These are phyloP conservation scores for Vachellia collinsii DNA, from an alignment of 306 rosid species.

Conservation along the genomic window DNA sequence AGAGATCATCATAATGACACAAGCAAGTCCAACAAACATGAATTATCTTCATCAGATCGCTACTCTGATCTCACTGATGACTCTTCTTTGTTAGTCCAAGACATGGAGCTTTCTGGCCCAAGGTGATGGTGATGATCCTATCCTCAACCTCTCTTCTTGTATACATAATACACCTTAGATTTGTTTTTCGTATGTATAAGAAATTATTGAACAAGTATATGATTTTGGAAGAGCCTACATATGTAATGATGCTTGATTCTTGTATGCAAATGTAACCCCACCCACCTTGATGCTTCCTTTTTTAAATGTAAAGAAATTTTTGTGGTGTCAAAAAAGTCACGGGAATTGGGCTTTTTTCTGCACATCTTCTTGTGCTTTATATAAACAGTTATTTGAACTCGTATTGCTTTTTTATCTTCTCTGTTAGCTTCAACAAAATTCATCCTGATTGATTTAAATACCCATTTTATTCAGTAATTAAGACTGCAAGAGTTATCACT, in stretches of 20 bases:
- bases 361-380: background rate
- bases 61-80: constrained; percentile 92
- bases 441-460: background rate
- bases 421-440: background rate
- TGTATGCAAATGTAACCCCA: constrained; percentile 25
- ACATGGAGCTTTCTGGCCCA: constrained; percentile 99
- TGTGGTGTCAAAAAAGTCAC: constrained; percentile 25
- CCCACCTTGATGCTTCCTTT: constrained; percentile 46
- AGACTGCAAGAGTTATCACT: no score
- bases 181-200: background rate
- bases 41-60: constrained; percentile 56
- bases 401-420: background rate
- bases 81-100: constrained; percentile 85
- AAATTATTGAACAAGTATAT: constrained; percentile 14
- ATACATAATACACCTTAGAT: background rate
- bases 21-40: constrained; percentile 35
- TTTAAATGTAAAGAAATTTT: constrained; percentile 63
- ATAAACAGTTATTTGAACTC: background rate
- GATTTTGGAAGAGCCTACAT: constrained; percentile 41
- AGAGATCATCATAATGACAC: constrained; percentile 34
- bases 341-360: background rate
- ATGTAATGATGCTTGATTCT: constrained; percentile 45
- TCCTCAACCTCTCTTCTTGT: background rate
- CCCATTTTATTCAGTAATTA: background rate
- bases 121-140: constrained; percentile 45